Evolutionary conservation across 2,329 filamentous ascomycete genomes (phyloP).

Genomic region (Domatiomyces globalis): DNA sequence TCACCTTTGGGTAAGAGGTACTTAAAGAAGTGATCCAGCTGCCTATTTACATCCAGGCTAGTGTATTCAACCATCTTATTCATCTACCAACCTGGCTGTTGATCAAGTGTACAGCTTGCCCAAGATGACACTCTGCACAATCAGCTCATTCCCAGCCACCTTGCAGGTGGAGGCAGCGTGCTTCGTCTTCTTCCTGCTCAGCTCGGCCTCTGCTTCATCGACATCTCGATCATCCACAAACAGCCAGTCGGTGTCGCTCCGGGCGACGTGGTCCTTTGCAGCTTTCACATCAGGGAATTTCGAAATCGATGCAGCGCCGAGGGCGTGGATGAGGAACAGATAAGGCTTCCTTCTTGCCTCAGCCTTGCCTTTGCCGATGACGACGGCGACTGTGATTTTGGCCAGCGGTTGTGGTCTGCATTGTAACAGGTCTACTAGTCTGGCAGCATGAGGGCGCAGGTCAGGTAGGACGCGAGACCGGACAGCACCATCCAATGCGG

Average conservation of each 20-base stretch:
- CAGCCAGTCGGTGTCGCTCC: slow-evolving; percentile 43
- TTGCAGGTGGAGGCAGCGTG: slow-evolving; percentile 20
- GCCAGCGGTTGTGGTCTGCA: slow-evolving; percentile 50
- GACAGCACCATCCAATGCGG: slow-evolving; percentile 60
- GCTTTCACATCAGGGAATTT: slow-evolving; percentile 53
- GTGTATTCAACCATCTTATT: background rate
- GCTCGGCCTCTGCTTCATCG: slow-evolving; percentile 38
- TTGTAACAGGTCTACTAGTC: slow-evolving; percentile 43
- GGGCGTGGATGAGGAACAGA: slow-evolving; percentile 62
- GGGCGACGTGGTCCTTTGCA: slow-evolving; percentile 16
- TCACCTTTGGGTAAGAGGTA: too few relatives aligned
- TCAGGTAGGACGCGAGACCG: slow-evolving; percentile 56
- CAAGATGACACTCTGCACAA: slow-evolving; percentile 84
- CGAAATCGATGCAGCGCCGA: slow-evolving; percentile 56
- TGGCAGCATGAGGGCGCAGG: slow-evolving; percentile 29
- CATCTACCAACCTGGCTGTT: background rate
- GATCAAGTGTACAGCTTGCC: slow-evolving; percentile 48
- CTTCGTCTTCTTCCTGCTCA: slow-evolving; percentile 12
- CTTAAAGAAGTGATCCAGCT: too few relatives aligned
- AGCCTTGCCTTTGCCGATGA: slow-evolving; percentile 51
- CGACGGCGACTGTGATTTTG: slow-evolving; percentile 54
- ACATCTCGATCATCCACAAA: slow-evolving; percentile 57
- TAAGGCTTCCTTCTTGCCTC: slow-evolving; percentile 57
- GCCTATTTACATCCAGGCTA: background rate
- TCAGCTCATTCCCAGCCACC: slow-evolving; percentile 68